Percentiles rank a stretch among this genome's conserved stretches.
Evolutionary conservation across 306 rosid species (phyloP).

Genomic region (Abrus precatorius): DNA sequence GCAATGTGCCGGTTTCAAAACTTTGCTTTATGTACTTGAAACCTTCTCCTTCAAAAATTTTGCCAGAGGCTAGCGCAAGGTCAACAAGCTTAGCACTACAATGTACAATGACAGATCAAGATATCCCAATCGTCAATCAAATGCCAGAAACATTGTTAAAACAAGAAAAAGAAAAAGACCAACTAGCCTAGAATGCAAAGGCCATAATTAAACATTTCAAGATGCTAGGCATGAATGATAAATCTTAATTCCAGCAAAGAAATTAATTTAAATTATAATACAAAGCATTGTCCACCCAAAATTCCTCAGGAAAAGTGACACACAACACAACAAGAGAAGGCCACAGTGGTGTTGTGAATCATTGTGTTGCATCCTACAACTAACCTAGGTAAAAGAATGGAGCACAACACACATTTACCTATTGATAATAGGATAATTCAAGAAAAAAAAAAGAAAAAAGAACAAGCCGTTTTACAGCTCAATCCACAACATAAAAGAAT

Average conservation of each 20-base stretch:
- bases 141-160: slow-evolving; percentile 15
- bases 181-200: slow-evolving; percentile 10
- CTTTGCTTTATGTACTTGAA: slow-evolving; percentile 80
- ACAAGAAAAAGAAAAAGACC: slow-evolving; percentile 26
- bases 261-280: background rate
- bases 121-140: slow-evolving; percentile 38
- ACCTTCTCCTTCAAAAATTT: slow-evolving; percentile 83
- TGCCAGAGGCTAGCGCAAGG: slow-evolving; percentile 87
- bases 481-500: background rate
- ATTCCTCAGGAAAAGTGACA: background rate
- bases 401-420: background rate
- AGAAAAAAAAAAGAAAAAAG: background rate
- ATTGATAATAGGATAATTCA: background rate
- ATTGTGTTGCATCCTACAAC: slow-evolving; percentile 19
- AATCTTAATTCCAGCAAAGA: slow-evolving; percentile 8
- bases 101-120: slow-evolving; percentile 44
- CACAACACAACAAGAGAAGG: background rate
- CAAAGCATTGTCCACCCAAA: background rate
- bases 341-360: background rate
- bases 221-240: background rate
- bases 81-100: slow-evolving; percentile 95
- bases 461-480: background rate
- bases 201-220: background rate
- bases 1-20: slow-evolving; percentile 76
- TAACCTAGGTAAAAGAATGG: background rate